Conservation (phyloP, 805 yeast species). For the Blastobotrys muscicola region DNA sequence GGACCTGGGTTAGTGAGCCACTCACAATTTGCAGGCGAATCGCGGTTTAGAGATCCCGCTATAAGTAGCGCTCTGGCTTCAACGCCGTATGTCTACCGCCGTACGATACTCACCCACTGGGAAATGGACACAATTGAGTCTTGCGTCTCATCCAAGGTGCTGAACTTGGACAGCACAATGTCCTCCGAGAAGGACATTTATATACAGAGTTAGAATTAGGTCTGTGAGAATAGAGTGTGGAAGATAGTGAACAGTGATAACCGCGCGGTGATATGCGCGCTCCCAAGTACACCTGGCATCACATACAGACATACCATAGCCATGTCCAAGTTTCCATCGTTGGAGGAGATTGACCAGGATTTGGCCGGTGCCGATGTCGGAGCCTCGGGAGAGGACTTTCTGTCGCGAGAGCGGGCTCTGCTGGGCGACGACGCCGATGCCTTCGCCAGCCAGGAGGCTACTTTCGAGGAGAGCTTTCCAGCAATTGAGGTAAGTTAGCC, state of each 20-base stretch:
- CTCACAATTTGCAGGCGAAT: not conserved
- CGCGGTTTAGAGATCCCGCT: no score
- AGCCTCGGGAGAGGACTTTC: constrained; percentile 26
- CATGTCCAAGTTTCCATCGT: constrained; percentile 30
- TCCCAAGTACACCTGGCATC: not conserved
- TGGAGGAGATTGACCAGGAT: constrained; percentile 29
- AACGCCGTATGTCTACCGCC: not conserved
- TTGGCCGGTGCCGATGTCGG: constrained; percentile 14
- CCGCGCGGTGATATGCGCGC: not conserved
- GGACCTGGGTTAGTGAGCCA: constrained; percentile 15
- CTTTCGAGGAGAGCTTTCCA: constrained; percentile 23
- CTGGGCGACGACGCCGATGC: constrained; percentile 35
- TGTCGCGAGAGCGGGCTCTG: constrained; percentile 33
- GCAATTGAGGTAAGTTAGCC: constrained; percentile 14
- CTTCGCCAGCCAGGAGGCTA: constrained; percentile 18
- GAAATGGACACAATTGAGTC: constrained; percentile 66
- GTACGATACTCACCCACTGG: constrained; percentile 46
- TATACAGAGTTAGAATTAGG: not conserved
- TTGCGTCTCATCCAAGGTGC: constrained; percentile 42
- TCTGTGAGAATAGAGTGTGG: not conserved
- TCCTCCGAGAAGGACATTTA: constrained; percentile 43
- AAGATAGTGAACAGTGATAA: not conserved
- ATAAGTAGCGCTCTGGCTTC: no score
- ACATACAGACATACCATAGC: constrained; percentile 4
- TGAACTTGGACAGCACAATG: constrained; percentile 39